Base-by-base conservation (phyloP, 306 rosid genomes). In the Glycine tomentella region DNA sequence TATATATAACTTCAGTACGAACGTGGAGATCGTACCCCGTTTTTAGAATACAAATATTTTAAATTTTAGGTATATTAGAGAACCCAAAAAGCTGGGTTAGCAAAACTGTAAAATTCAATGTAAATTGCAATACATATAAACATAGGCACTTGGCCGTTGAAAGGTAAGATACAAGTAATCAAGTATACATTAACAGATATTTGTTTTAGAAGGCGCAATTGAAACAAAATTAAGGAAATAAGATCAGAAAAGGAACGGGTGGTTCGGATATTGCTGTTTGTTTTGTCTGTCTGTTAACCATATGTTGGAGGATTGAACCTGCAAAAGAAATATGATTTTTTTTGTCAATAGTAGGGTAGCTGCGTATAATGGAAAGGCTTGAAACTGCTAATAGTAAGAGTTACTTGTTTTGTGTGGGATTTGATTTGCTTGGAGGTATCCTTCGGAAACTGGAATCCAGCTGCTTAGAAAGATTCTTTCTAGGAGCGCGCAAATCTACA, bases 391-490 rank as follows among this genome's bases (percentile, higher is more conserved):
- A 48, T 6, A 42, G 58, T 7, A 72, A 75, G 78, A 81, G 77
- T 87, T 89, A 90, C 97, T 86, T 90, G 88, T 92, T 90, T 73
- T 90, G 91, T 48, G 78, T 85, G 64, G 92, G 94, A 81, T 92
- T 92, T 40, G 94, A 82, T 46, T 67, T 74, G 81, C 88, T 89
- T 51, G 90, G 94, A 14, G 94, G 94, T 55, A 90, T 90, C 72
- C 68, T 84, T 78, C 90, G 79, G 76, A 90, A 90, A 75, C 89
- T 51, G 0, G 95, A 83, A 55, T 70, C 76, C 57, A 82, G 72
- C 81, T 83, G 82, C 90, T 86, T 79, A 8, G 84, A 74, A 56
- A 86, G 86, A 68, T 52, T 80, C 84, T 86, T 86, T 79, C 76
- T 81, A n/a, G 66, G 51, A 48, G 87, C 20, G 20, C 20, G 20